Base-by-base conservation (phyloP, 345 rosid genomes). In the Erodium maritimum region DNA sequence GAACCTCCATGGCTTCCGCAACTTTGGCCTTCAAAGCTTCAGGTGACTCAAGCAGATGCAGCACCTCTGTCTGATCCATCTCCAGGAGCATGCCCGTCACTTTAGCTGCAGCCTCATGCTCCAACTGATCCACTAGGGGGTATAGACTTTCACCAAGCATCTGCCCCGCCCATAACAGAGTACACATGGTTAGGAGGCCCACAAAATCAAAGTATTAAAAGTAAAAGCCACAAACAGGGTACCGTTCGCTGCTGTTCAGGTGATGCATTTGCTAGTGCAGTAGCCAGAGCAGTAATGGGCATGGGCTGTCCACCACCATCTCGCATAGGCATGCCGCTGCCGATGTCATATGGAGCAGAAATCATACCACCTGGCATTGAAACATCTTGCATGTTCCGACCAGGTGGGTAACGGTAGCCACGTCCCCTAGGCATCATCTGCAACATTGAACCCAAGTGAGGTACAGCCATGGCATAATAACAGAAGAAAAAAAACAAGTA, bases 81-180 rank as follows among this genome's bases (percentile, higher is more conserved):
- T 86, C 97, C 65, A 90, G 77, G 67, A 90, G 82, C 91, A 84
- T 86, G 5, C 96, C 86, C 0, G 91, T 86, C 34, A 89, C 88
- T 70, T 89, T 82, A 8, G 85, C 86, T 0, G 90, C 90, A 1
- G 78, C 66, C 21, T 82, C 82, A 54, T 67, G 86, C 69, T 84
- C 95, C 71, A 84, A 76, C 72, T 81, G 81, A 23, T 84, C 88
- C 52, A 89, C 96, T 1, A 80, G 71, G 4, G 88, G 88, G 65
- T 84, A 86, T 17, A 90, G 73, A 64, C 58, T 84, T 64, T 86
- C 95, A 5, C 96, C 95, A 62, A 86, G 81, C 87, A 80, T 63
- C 96, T 89, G 61, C 14, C 8, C 34, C 34, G 48, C 14, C 3
- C 48, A 0, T 25, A 23, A n/a, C 4, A 6, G 2, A 14, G 11